These are phyloP conservation scores for Paramyrothecium roridum DNA, from an alignment of 2,329 filamentous ascomycete species.

Conservation along the genomic window DNA sequence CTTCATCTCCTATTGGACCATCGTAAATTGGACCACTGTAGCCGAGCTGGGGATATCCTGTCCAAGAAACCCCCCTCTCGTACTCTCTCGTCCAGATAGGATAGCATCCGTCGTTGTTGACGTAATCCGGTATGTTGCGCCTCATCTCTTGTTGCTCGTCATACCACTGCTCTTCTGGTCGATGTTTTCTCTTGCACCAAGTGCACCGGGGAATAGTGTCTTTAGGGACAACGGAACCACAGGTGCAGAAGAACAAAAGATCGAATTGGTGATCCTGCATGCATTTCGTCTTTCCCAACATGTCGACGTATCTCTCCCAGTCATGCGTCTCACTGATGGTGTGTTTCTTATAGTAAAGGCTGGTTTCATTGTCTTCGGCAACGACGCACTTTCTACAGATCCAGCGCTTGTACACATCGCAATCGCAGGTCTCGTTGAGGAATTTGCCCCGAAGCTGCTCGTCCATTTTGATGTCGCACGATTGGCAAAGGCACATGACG, in stretches of 20 bases:
- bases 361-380: background rate
- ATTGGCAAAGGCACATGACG: constrained; percentile 8
- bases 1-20: background rate
- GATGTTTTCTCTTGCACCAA: constrained; percentile 9
- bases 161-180: constrained; percentile 6
- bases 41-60: background rate
- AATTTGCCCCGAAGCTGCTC: background rate
- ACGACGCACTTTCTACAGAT: constrained; percentile 3
- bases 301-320: background rate
- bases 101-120: background rate
- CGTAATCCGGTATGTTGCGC: background rate
- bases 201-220: constrained; percentile 6
- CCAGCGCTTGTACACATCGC: constrained; percentile 8
- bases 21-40: background rate
- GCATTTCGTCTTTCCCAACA: background rate
- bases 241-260: constrained; percentile 8
- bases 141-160: background rate
- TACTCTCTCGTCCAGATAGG: background rate
- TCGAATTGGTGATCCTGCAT: background rate
- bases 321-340: background rate
- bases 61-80: background rate
- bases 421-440: constrained; percentile 8
- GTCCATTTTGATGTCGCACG: constrained; percentile 5
- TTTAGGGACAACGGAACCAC: constrained; percentile 2
- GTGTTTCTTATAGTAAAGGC: background rate